Evolutionary conservation across 202 grass and related monocot species (phyloP), one percentile per base, ranked within the genome.

Genomic region (Tripidium arundinaceum): DNA sequence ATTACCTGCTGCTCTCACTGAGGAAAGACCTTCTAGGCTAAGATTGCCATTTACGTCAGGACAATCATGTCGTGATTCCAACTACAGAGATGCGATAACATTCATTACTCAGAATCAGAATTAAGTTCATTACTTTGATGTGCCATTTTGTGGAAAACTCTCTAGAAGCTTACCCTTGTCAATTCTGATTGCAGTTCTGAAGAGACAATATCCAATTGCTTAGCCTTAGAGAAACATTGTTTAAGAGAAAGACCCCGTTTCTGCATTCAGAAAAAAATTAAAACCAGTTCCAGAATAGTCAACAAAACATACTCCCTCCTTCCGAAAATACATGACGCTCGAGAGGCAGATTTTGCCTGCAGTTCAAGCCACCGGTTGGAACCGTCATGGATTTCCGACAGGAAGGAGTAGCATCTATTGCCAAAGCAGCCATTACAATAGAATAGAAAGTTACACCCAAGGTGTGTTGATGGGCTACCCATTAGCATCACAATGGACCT

Each of bases 221-320:
- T 85, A 72, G 58, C 59, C 67, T 85, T 85, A 31, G 72, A 73
- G 13, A 78, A 78, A 82, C 67, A 78, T 43, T 85, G 73, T 78
- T 89, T 89, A 18, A 78, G 59, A 42, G 87, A 89, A 85, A 82
- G 38, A 16, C 78, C 87, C 39, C 60, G 49, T 78, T 81, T 85
- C 87, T 89, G 82, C 47, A 67, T 58, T 7, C 40, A 72, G 50
- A 61, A 77, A 85, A n/a, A 69, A n/a, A n/a, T n/a, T 2, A 16
- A 70, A 85, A 65, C 77, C 26, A 88, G 43, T 57, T 58, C 42
- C 45, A 71, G 25, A 31, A 55, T 59, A 78, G 50, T 4, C 26
- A 72, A 73, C 28, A 69, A 42, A 27, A 75, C 16, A 55, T 55
- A 22, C 7, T 22, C 50, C 49, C 0, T 55, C 18, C 50, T 55